phyloP scores from a whole-genome alignment of 176 grass and related monocot genomes.

The Lolium perenne region DNA sequence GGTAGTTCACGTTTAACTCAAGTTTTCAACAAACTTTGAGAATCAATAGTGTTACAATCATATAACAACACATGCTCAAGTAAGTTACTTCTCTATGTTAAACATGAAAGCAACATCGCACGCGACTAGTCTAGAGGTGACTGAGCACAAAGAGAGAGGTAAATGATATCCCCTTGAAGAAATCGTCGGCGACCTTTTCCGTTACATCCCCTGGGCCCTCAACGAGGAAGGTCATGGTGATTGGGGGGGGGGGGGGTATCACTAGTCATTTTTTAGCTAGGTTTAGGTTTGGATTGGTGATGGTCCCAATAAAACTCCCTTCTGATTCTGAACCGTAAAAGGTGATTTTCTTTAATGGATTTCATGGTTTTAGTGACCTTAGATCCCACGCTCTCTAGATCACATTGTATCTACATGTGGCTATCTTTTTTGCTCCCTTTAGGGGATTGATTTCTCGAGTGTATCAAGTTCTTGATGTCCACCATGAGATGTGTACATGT shows the following conservation, averaged over 20 bases:
- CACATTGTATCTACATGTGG: not conserved
- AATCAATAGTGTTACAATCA: too few relatives aligned
- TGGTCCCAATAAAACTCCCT: not conserved
- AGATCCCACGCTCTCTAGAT: not conserved
- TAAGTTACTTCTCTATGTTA: not conserved
- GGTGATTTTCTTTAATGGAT: not conserved
- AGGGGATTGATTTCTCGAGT: not conserved
- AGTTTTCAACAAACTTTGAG: not conserved
- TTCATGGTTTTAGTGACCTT: not conserved
- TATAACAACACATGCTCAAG: too few relatives aligned
- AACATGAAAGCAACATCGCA: not conserved
- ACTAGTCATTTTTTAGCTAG: not conserved
- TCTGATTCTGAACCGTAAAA: not conserved
- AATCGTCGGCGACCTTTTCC: not conserved
- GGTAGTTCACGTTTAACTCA: not conserved
- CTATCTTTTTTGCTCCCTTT: not conserved
- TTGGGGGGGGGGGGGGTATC: not conserved
- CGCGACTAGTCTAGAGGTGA: not conserved
- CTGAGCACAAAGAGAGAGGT: not conserved
- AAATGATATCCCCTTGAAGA: rapidly evolving
- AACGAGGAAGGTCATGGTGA: not conserved
- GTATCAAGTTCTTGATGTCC: not conserved
- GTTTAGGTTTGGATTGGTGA: not conserved
- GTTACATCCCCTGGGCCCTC: too few relatives aligned
- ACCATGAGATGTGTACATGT: not conserved